These are phyloP conservation scores for Chlamydomonas sp. DNA, from an alignment of 139 green algal species.

Conservation along the genomic window DNA sequence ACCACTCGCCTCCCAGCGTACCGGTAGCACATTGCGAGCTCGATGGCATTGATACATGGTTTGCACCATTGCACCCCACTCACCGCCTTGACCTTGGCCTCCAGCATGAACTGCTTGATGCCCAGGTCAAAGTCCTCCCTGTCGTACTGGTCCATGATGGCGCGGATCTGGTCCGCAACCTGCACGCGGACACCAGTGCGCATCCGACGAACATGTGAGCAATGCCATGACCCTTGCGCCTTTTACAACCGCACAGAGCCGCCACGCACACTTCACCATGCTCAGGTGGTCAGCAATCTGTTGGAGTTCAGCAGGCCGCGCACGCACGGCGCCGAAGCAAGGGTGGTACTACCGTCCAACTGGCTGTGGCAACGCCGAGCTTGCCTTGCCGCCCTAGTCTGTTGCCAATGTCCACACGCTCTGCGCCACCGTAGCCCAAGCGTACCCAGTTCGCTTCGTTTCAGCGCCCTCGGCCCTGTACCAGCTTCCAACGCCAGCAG, in stretches of 20 bases:
- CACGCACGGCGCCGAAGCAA: neutral
- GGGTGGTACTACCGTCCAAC: no score
- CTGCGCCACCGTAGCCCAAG: no score
- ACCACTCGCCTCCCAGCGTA: no score
- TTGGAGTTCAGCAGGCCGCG: neutral
- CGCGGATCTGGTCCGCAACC: conserved; percentile 32
- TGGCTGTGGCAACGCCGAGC: no score
- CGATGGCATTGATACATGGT: conserved; percentile 9
- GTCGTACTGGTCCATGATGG: conserved; percentile 69
- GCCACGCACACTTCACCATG: neutral
- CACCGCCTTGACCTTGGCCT: conserved; percentile 47
- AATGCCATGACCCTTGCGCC: no score
- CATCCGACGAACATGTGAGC: neutral
- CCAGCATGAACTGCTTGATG: conserved; percentile 78
- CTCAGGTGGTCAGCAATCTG: neutral
- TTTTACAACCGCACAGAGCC: neutral
- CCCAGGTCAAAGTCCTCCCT: conserved; percentile 72
- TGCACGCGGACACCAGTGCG: neutral
- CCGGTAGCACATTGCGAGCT: conserved; percentile 24
- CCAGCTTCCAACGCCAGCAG: no score
- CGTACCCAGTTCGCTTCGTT: no score
- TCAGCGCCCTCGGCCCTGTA: no score
- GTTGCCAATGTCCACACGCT: no score
- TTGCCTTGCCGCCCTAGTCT: no score
- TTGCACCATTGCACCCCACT: neutral